phyloP scores from a whole-genome alignment of 75 land plant genomes.

The Picea sitchensis region DNA sequence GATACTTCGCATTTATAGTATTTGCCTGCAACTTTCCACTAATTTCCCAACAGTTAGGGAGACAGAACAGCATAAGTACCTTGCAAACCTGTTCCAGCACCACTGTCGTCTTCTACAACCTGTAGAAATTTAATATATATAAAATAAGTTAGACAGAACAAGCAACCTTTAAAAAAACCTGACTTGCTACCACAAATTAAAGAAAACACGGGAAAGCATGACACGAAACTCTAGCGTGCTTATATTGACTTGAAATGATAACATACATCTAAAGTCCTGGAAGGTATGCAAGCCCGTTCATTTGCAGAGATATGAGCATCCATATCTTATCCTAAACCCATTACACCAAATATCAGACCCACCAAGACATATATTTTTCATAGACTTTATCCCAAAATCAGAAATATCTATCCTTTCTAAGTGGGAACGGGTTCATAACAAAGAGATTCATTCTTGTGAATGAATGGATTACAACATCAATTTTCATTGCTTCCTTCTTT shows the following conservation, averaged over 20 bases:
- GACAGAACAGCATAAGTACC: not conserved
- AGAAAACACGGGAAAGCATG: not conserved
- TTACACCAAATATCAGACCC: not conserved
- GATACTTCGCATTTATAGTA: not conserved
- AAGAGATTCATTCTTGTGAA: not conserved
- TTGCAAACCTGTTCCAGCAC: constrained; percentile 3
- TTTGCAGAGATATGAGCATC: not conserved
- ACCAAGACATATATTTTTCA: not conserved
- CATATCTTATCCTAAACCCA: not conserved
- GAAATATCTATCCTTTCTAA: not conserved
- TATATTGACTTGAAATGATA: no score
- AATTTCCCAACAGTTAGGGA: not conserved
- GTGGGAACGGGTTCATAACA: not conserved
- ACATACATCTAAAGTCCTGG: no score
- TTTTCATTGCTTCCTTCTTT: not conserved
- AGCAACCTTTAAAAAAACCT: not conserved
- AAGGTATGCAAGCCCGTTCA: not conserved
- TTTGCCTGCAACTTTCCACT: not conserved
- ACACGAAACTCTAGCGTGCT: not conserved
- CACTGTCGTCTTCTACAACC: constrained; percentile 1
- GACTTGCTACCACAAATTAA: not conserved
- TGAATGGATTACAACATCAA: not conserved
- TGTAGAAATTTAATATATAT: not conserved
- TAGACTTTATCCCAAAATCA: not conserved
- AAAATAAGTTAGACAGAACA: not conserved